phyloP scores from a whole-genome alignment of 768 basidiomycete genomes.

The Butyriboletus loyo region DNA sequence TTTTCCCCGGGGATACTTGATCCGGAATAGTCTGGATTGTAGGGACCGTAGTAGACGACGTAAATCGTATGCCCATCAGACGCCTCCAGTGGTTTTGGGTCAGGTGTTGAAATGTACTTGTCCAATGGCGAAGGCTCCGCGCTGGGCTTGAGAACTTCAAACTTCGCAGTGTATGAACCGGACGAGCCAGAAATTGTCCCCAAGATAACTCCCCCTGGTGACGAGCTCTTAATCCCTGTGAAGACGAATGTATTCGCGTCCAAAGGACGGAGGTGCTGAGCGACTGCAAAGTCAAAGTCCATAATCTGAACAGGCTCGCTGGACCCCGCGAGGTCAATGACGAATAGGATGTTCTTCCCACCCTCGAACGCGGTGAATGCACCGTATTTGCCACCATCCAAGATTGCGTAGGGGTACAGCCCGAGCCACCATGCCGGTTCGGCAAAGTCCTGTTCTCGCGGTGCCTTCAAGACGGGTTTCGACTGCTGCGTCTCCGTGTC shows the following conservation, averaged over 20 bases:
- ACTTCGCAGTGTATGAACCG: background rate
- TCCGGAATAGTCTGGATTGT: slow-evolving; percentile 54
- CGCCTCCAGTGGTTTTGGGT: background rate
- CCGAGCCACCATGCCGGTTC: slow-evolving; percentile 18
- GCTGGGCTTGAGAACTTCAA: slow-evolving; percentile 9
- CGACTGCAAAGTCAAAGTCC: slow-evolving; percentile 12
- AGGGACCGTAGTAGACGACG: slow-evolving; percentile 60
- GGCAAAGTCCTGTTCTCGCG: slow-evolving; percentile 20
- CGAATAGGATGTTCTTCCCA: slow-evolving; percentile 33
- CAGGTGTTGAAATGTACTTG: slow-evolving; percentile 14
- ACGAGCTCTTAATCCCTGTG: background rate
- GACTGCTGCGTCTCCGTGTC: slow-evolving; percentile 31
- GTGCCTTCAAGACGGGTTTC: slow-evolving; percentile 14
- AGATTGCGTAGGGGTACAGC: slow-evolving; percentile 17
- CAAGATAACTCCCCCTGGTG: slow-evolving; percentile 9
- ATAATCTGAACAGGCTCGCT: too few relatives aligned
- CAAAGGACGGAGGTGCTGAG: slow-evolving; percentile 8
- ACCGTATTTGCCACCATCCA: slow-evolving; percentile 21
- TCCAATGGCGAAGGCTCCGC: slow-evolving; percentile 5
- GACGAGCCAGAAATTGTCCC: slow-evolving; percentile 11
- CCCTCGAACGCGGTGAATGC: slow-evolving; percentile 31
- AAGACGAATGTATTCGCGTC: slow-evolving; percentile 8
- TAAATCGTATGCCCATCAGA: slow-evolving; percentile 34
- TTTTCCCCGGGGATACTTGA: slow-evolving; percentile 40
- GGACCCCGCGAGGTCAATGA: slow-evolving; percentile 32